Evolutionary conservation across 2,329 filamentous ascomycete species (phyloP).

Genomic region (Ceratocystis eucalypticola): DNA sequence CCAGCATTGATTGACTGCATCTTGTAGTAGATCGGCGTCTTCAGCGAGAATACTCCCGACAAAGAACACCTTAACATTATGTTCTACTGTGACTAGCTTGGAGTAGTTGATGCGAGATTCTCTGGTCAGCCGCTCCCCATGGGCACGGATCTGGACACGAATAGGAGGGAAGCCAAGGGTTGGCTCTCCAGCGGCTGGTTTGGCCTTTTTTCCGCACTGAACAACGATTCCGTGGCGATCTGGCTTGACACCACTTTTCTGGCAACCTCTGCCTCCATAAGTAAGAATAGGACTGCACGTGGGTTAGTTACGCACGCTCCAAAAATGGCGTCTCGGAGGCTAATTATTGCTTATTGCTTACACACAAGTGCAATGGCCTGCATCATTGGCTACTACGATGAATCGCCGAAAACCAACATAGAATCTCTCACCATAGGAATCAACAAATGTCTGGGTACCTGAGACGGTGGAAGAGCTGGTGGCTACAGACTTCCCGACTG

Average conservation of each 20-base stretch:
- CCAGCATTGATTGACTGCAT: slow-evolving; percentile 40
- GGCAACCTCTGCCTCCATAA: no score
- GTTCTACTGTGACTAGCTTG: slow-evolving; percentile 42
- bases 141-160: slow-evolving; percentile 30
- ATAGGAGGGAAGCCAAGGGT: slow-evolving; percentile 36
- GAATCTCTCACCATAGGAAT: slow-evolving; percentile 29
- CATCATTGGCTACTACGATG: slow-evolving; percentile 38
- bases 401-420: slow-evolving; percentile 41
- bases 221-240: no score
- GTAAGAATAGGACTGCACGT: no score
- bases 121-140: slow-evolving; percentile 33
- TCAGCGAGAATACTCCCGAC: slow-evolving; percentile 34
- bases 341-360: slow-evolving; percentile 29
- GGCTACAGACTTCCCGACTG: slow-evolving; percentile 28
- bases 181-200: slow-evolving; percentile 31
- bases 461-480: slow-evolving; percentile 26
- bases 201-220: background rate
- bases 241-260: no score
- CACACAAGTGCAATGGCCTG: slow-evolving; percentile 44
- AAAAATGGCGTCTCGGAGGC: no score
- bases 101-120: slow-evolving; percentile 46
- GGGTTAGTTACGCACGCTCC: no score
- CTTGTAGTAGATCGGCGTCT: slow-evolving; percentile 31
- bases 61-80: slow-evolving; percentile 45
- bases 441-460: slow-evolving; percentile 26